Evolutionary conservation across 116 monocot genomes (phyloP).

Genomic region (Zostera marina): DNA sequence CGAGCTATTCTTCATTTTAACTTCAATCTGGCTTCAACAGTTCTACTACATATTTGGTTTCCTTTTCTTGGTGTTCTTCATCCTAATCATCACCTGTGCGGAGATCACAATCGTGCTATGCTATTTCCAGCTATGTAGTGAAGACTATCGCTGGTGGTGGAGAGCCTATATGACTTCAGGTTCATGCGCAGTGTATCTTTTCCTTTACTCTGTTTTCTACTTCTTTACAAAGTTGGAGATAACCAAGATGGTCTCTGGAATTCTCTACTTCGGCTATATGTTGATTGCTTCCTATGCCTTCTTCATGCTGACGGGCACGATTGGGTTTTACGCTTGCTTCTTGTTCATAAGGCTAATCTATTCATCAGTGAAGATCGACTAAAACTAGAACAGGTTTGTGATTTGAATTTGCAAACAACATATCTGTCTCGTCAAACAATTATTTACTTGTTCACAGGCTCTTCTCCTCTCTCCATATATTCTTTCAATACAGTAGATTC

Average conservation of each 20-base stretch:
- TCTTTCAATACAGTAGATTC: too few species aligned
- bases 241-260: constrained; percentile 64
- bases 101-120: constrained; percentile 90
- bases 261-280: constrained; percentile 94
- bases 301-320: constrained; percentile 83
- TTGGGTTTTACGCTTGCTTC: constrained; percentile 91
- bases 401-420: not conserved
- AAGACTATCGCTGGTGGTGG: constrained; percentile 97
- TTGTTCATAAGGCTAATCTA: constrained; percentile 93
- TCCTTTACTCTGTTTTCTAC: constrained; percentile 83
- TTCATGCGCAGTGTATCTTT: constrained; percentile 81
- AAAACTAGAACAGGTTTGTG: not conserved
- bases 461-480: not conserved
- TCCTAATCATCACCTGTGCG: constrained; percentile 77
- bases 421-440: not conserved
- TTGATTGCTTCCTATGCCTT: constrained; percentile 85
- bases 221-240: constrained; percentile 95
- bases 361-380: constrained; percentile 62
- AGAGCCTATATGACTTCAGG: constrained; percentile 87
- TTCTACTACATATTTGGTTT: constrained; percentile 98
- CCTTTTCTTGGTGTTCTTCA: constrained; percentile 83
- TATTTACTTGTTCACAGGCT: not conserved
- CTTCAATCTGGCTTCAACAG: constrained; percentile 95
- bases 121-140: constrained; percentile 94
- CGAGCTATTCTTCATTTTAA: constrained; percentile 94